Conservation (phyloP, 495 filamentous ascomycete genomes). For the Talaromyces adpressus region DNA sequence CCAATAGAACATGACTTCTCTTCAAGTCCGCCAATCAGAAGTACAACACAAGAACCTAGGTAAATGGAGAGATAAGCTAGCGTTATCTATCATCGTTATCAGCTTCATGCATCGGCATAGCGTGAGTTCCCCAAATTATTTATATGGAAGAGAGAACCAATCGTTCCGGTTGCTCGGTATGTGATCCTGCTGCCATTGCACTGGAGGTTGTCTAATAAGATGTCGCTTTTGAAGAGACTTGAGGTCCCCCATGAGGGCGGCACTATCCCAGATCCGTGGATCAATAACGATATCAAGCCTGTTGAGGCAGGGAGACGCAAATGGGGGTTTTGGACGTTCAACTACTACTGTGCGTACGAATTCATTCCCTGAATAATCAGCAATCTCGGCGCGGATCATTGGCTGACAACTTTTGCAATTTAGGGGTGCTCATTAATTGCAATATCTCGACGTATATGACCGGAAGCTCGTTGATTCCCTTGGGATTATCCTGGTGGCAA, state of each 20-base stretch:
- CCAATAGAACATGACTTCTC: neutral
- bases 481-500: constrained; percentile 24
- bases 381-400: neutral
- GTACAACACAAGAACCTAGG: neutral
- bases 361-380: neutral
- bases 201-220: neutral
- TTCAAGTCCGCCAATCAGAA: constrained; percentile 5
- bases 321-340: constrained; percentile 21
- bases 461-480: constrained; percentile 19
- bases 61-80: neutral
- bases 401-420: neutral
- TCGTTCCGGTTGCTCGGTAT: neutral
- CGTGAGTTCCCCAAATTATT: neutral
- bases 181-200: neutral
- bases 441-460: constrained; percentile 20
- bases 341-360: constrained; percentile 19
- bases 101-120: neutral
- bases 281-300: constrained; percentile 24
- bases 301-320: constrained; percentile 17
- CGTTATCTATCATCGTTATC: constrained; percentile 1
- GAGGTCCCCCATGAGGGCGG: constrained; percentile 14
- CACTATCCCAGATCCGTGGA: constrained; percentile 14
- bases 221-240: constrained; percentile 10
- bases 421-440: constrained; percentile 18
- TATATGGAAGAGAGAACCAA: neutral